phyloP scores from a whole-genome alignment of 148 eudicot species.

The Fagopyrum homotropicum region DNA sequence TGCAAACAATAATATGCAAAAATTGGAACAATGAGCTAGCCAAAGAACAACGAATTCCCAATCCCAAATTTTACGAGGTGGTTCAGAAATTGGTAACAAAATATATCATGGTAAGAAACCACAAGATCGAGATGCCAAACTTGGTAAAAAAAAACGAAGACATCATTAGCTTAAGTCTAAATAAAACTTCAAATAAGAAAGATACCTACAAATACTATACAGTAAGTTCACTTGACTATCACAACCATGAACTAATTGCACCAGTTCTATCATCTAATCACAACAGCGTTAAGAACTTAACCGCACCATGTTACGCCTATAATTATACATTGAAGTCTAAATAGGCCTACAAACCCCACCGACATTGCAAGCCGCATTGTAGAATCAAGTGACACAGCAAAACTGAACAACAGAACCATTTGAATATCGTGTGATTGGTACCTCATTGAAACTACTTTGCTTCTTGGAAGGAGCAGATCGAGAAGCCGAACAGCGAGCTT shows the following conservation, averaged over 20 bases:
- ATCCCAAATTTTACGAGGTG: too few species aligned
- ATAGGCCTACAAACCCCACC: background rate
- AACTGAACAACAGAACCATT: background rate
- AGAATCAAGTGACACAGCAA: background rate
- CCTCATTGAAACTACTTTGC: constrained; percentile 37
- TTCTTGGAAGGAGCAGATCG: constrained; percentile 9
- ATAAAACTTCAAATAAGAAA: too few species aligned
- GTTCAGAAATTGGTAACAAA: too few species aligned
- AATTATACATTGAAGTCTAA: background rate
- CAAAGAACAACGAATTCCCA: too few species aligned
- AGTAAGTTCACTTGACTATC: background rate
- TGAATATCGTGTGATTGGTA: background rate
- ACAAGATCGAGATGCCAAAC: too few species aligned
- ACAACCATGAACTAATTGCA: background rate
- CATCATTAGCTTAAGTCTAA: too few species aligned
- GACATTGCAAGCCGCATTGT: background rate
- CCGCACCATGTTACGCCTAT: background rate
- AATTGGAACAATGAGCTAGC: too few species aligned
- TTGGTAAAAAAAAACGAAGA: too few species aligned
- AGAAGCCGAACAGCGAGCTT: constrained; percentile 26
- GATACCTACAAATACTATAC: too few species aligned
- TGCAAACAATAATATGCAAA: constrained; percentile 27
- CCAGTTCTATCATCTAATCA: background rate
- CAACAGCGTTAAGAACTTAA: background rate
- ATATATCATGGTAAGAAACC: too few species aligned